Base-by-base conservation (phyloP, 441 rosid species). In the Adansonia rubrostipa region DNA sequence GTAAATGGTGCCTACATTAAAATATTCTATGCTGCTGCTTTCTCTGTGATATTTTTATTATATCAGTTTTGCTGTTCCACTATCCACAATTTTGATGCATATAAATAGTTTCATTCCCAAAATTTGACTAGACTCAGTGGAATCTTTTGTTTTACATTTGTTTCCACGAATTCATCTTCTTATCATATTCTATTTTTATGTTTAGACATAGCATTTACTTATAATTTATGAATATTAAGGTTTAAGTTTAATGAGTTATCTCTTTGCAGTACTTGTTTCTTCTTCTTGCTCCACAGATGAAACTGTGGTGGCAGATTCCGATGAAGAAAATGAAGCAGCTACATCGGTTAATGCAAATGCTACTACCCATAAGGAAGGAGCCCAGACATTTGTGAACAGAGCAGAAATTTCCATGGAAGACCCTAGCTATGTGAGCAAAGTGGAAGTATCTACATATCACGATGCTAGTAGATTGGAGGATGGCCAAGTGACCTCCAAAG, bases 201-300 rank as follows among this genome's bases (percentile, higher is more conserved):
- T 71, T 71, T 71, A 20, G 74, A 71, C 14, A 28, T 51, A 6
- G 13, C 58, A 69, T 22, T 20, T 66, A 66, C 51, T 66, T 48
- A 6, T 48, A 6, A 48, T 47, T 68, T 11, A 69, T 48, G 73
- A 6, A 14, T 48, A 48, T 7, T 47, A 69, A 47, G 57, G 7
- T 45, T 67, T 24, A 44, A 10, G 8, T n/a, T 44, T 69, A 69
- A 48, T 2, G 11, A 74, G 19, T 60, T 45, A 1, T 63, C 63
- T 80, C 77, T 82, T 80, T 86, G 83, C 89, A 93, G 97, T 90
- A 45, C 74, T 88, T 45, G 85, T 93, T 80, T 91, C 98, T 73
- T 93, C 97, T 57, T 93, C 98, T 33, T 93, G 98, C 91, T 93
- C 99, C 79, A 92, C 97, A 73, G 97, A 93, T 45, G 99, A 90